Conservation (phyloP, 768 basidiomycete genomes). For the Termitomyces sp. region DNA sequence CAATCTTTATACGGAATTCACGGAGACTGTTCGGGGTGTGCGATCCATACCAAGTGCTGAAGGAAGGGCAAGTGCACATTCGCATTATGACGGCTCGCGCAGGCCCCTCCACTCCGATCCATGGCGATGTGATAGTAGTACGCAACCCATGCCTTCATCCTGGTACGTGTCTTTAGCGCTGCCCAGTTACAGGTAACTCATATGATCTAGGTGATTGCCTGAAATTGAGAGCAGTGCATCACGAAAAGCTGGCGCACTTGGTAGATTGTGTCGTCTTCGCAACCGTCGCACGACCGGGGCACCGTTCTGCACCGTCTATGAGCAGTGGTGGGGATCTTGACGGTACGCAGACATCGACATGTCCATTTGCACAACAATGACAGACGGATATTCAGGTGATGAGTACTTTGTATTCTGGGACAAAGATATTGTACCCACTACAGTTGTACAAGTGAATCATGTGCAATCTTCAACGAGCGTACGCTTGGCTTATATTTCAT, state of each 20-base stretch:
- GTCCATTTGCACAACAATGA: not conserved
- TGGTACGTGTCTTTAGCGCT: constrained; percentile 26
- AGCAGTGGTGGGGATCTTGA: constrained; percentile 66
- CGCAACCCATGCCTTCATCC: constrained; percentile 69
- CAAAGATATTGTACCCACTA: constrained; percentile 50
- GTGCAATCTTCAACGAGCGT: not conserved
- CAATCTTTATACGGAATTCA: constrained; percentile 60
- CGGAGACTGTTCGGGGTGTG: constrained; percentile 62
- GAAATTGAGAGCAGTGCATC: constrained; percentile 54
- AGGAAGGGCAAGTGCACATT: constrained; percentile 61
- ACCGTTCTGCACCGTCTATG: constrained; percentile 63
- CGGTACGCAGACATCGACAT: constrained; percentile 23
- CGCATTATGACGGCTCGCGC: constrained; percentile 47
- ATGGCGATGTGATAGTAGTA: constrained; percentile 59
- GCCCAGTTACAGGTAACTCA: not conserved
- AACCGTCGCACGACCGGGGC: constrained; percentile 48
- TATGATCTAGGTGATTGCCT: constrained; percentile 49
- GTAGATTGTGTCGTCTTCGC: constrained; percentile 69
- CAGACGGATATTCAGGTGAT: constrained; percentile 35
- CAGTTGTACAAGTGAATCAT: constrained; percentile 43
- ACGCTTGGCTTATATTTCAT: not conserved
- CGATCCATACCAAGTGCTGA: constrained; percentile 57
- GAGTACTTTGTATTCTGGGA: constrained; percentile 72
- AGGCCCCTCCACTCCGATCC: constrained; percentile 50
- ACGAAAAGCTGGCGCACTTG: constrained; percentile 46